These are phyloP conservation scores for Piper betle DNA, from an alignment of 164 flowering plant species.

Conservation along the genomic window DNA sequence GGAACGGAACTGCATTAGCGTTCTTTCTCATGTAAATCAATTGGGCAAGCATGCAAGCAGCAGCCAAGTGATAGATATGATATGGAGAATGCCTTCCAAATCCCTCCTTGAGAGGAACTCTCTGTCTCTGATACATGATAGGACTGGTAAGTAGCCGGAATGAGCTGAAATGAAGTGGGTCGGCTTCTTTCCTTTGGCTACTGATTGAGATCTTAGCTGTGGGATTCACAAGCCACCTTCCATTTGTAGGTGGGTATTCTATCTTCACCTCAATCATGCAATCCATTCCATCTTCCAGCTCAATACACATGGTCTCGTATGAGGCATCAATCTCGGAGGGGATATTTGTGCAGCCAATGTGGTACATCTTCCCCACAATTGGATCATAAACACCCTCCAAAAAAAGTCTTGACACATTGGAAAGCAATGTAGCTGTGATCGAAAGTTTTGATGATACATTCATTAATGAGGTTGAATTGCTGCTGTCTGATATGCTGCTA, in stretches of 20 bases:
- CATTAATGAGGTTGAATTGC: conserved; percentile 55
- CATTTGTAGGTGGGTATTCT: conserved; percentile 68
- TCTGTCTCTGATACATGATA: conserved; percentile 51
- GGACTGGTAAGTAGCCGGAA: conserved; percentile 54
- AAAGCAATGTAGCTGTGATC: conserved; percentile 24
- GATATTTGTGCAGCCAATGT: conserved; percentile 80
- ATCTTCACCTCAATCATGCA: conserved; percentile 61
- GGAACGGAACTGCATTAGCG: conserved; percentile 46
- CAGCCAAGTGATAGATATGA: conserved; percentile 62
- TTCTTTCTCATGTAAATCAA: conserved; percentile 41
- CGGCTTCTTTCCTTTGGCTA: conserved; percentile 65
- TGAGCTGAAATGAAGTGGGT: conserved; percentile 49
- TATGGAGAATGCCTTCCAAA: conserved; percentile 62
- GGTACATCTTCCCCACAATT: conserved; percentile 65
- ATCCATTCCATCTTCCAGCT: conserved; percentile 77
- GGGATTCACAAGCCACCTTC: conserved; percentile 64
- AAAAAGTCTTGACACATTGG: conserved; percentile 38
- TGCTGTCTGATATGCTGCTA: conserved; percentile 37
- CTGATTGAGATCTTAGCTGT: conserved; percentile 56
- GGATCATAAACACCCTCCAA: conserved; percentile 78
- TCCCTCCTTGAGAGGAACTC: conserved; percentile 62
- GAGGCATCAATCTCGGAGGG: conserved; percentile 50
- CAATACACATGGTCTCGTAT: conserved; percentile 20
- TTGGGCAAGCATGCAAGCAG: conserved; percentile 53
- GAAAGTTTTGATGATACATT: conserved; percentile 77